A percentile compares a stretch with the other conserved stretches of the same genome.
These are phyloP conservation scores for Infundibulicybe gibba DNA, from an alignment of 768 basidiomycete genomes.

Conservation along the genomic window DNA sequence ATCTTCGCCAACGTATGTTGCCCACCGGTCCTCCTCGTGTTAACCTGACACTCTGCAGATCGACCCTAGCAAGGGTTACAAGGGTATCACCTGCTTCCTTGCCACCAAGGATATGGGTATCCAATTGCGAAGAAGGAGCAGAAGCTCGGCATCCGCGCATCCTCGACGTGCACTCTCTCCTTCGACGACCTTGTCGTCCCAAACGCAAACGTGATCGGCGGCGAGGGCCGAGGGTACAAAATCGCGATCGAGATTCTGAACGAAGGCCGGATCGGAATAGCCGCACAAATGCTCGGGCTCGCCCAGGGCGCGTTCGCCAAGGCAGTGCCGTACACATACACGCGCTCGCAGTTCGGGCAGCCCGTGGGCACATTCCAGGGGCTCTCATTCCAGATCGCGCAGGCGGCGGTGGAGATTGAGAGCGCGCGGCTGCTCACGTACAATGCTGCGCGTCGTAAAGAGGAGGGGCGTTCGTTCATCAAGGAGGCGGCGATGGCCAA, in stretches of 20 bases:
- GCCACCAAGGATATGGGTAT: slow-evolving; percentile 97
- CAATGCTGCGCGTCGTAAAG: slow-evolving; percentile 94
- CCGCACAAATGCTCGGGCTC: slow-evolving; percentile 97
- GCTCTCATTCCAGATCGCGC: slow-evolving; percentile 92
- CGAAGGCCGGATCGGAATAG: slow-evolving; percentile 95
- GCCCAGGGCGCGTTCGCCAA: slow-evolving; percentile 97
- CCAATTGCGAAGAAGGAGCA: slow-evolving; percentile 98
- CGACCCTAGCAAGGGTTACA: slow-evolving; percentile 93
- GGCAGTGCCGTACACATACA: slow-evolving; percentile 91
- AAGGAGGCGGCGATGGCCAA: slow-evolving; percentile 99
- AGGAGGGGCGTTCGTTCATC: slow-evolving; percentile 80
- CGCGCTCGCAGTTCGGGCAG: slow-evolving; percentile 93
- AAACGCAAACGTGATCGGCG: slow-evolving; percentile 88
- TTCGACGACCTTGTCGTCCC: slow-evolving; percentile 90
- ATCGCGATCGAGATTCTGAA: slow-evolving; percentile 96
- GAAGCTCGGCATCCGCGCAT: slow-evolving; percentile 95
- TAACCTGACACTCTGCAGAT: slow-evolving; percentile 33
- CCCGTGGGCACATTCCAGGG: slow-evolving; percentile 93
- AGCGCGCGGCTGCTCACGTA: slow-evolving; percentile 89
- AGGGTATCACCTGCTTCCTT: slow-evolving; percentile 97
- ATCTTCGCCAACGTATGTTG: slow-evolving; percentile 87
- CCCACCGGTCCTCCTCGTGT: not conserved
- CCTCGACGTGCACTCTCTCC: slow-evolving; percentile 90
- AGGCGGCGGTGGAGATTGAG: slow-evolving; percentile 88
- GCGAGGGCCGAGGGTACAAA: slow-evolving; percentile 91